A percentile compares a stretch with the other conserved stretches of the same genome.
phyloP scores from a whole-genome alignment of 2,329 filamentous ascomycete species.

The Aureobasidium sp. region DNA sequence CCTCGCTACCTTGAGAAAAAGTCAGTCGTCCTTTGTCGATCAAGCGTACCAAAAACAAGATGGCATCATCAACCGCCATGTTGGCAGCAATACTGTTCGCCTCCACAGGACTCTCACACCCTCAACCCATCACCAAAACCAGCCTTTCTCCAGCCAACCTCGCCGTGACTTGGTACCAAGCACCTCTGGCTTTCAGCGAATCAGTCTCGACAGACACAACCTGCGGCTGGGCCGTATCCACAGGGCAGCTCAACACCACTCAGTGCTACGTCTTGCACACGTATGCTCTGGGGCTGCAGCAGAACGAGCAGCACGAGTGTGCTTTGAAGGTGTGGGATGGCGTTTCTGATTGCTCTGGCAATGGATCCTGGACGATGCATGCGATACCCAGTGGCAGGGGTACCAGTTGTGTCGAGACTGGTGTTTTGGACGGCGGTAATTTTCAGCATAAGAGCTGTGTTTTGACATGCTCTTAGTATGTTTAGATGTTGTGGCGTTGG shows the following conservation, averaged over 20 bases:
- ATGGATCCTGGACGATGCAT: constrained; percentile 10
- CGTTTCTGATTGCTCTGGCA: constrained; percentile 19
- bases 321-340: constrained; percentile 18
- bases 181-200: constrained; percentile 8
- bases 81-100: background rate
- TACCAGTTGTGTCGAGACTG: constrained; percentile 19
- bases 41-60: background rate
- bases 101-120: background rate
- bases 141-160: background rate
- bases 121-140: background rate
- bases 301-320: constrained; percentile 19
- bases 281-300: constrained; percentile 19
- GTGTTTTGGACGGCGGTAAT: constrained; percentile 23
- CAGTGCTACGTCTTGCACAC: constrained; percentile 19
- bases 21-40: background rate
- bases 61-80: background rate
- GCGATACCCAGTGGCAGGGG: constrained; percentile 11
- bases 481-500: background rate
- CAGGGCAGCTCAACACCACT: constrained; percentile 16
- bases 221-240: constrained; percentile 18
- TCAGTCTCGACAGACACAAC: constrained; percentile 6
- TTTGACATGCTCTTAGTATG: constrained; percentile 22
- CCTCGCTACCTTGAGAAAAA: background rate
- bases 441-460: constrained; percentile 21
- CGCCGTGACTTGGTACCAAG: constrained; percentile 16